These are phyloP conservation scores for Gyrodon lividus DNA, from an alignment of 768 basidiomycete species.

Conservation along the genomic window DNA sequence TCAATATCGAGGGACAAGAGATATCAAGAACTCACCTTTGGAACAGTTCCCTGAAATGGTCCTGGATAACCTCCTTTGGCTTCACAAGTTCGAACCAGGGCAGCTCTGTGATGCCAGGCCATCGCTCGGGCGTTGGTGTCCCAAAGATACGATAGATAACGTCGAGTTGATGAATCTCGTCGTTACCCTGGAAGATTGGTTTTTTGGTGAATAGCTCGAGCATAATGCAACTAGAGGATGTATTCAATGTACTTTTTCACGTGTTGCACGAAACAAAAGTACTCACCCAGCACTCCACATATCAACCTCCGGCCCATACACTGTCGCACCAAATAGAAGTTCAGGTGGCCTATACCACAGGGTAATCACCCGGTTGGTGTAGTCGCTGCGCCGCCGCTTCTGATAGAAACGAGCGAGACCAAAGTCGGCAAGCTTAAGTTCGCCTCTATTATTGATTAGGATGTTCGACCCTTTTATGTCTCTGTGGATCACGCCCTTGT, in stretches of 20 bases:
- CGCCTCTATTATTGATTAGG: constrained; percentile 84
- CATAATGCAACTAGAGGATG: constrained; percentile 83
- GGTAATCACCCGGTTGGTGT: constrained; percentile 99
- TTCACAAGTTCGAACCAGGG: constrained; percentile 99
- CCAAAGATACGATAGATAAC: constrained; percentile 90
- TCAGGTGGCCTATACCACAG: constrained; percentile 98
- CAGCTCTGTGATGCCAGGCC: constrained; percentile 78
- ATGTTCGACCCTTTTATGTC: constrained; percentile 99
- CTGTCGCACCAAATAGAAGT: constrained; percentile 89
- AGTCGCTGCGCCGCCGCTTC: constrained; percentile 85
- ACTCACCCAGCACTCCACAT: constrained; percentile 98
- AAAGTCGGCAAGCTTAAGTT: constrained; percentile 96
- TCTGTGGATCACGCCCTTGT: constrained; percentile 93
- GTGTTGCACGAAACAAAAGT: neutral
- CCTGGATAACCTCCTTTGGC: constrained; percentile 71
- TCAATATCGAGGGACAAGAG: neutral
- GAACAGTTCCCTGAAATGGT: constrained; percentile 82
- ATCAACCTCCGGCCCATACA: constrained; percentile 96
- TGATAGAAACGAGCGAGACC: constrained; percentile 96
- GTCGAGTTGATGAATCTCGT: constrained; percentile 96
- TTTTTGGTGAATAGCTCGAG: constrained; percentile 94
- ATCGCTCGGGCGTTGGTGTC: constrained; percentile 78
- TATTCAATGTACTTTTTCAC: neutral
- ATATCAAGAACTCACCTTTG: constrained; percentile 58
- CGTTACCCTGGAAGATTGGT: constrained; percentile 96